phyloP scores from a whole-genome alignment of 208 protist species.

The Plasmodiophora brassicae region DNA sequence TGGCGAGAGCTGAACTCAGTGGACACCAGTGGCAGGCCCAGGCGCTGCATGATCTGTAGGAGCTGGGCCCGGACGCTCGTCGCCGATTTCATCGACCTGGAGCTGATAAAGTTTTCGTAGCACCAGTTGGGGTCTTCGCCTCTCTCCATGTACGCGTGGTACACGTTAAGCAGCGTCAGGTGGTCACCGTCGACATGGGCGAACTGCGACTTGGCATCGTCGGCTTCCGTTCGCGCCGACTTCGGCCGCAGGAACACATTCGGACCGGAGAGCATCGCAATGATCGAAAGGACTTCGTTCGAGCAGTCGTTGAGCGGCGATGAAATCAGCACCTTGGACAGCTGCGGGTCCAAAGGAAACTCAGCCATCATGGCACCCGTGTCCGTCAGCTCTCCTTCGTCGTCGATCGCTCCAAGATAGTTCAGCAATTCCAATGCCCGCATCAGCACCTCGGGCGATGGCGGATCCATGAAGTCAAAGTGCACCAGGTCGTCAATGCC shows the following conservation, averaged over 20 bases:
- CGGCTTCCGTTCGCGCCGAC: conserved; percentile 70
- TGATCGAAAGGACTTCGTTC: conserved; percentile 67
- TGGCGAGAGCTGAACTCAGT: conserved; percentile 61
- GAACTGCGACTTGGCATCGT: conserved; percentile 67
- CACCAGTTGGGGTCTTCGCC: conserved; percentile 63
- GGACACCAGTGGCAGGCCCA: conserved; percentile 58
- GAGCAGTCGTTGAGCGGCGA: conserved; percentile 61
- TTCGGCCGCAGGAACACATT: conserved; percentile 88
- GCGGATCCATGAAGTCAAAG: conserved; percentile 92
- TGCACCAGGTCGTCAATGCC: conserved; percentile 82
- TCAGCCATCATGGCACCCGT: conserved; percentile 92
- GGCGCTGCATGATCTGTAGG: conserved; percentile 61
- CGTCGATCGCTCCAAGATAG: conserved; percentile 94
- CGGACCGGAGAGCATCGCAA: conserved; percentile 72
- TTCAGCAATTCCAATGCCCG: conserved; percentile 87
- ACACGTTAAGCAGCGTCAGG: conserved; percentile 81
- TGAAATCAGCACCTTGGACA: conserved; percentile 79
- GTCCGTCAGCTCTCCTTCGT: conserved; percentile 89
- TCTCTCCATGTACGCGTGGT: conserved; percentile 66
- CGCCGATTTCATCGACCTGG: conserved; percentile 69
- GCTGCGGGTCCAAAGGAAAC: conserved; percentile 95
- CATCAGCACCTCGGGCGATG: conserved; percentile 78
- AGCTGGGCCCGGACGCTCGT: conserved; percentile 74
- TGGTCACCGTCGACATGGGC: conserved; percentile 72
- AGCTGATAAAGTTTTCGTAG: conserved; percentile 78